phyloP scores from a whole-genome alignment of 1,284 basidiomycete genomes.

The Rhodofomes roseus region DNA sequence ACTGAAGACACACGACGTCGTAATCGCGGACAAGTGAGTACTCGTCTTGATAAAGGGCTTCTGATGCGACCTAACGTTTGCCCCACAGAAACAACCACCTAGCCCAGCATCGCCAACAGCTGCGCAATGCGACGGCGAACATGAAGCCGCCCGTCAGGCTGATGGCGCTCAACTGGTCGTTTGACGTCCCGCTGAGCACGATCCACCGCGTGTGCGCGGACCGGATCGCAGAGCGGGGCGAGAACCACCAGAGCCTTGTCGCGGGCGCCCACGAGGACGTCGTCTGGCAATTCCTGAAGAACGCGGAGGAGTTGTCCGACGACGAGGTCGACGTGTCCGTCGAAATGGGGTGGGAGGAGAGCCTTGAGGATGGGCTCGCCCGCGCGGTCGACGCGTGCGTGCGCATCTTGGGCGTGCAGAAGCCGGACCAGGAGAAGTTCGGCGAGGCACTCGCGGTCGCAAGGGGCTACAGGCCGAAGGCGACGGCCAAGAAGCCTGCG shows the following conservation, averaged over 20 bases:
- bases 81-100: slow-evolving; percentile 82
- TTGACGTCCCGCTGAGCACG: slow-evolving; percentile 49
- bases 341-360: slow-evolving; percentile 58
- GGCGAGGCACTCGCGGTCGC: slow-evolving; percentile 55
- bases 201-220: slow-evolving; percentile 76
- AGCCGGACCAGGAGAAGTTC: slow-evolving; percentile 55
- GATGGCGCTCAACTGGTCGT: slow-evolving; percentile 77
- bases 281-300: slow-evolving; percentile 75
- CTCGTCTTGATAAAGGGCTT: neutral
- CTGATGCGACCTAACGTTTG: neutral
- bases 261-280: slow-evolving; percentile 80
- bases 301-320: slow-evolving; percentile 62
- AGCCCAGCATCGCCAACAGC: slow-evolving; percentile 66
- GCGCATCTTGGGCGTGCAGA: slow-evolving; percentile 43
- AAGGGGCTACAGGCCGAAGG: slow-evolving; percentile 42
- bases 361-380: slow-evolving; percentile 51
- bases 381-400: slow-evolving; percentile 61
- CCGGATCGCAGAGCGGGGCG: slow-evolving; percentile 71
- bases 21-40: slow-evolving; percentile 85
- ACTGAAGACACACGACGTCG: slow-evolving; percentile 66
- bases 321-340: slow-evolving; percentile 65
- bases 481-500: slow-evolving; percentile 28
- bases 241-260: slow-evolving; percentile 80
- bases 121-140: slow-evolving; percentile 52
- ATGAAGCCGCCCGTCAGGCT: slow-evolving; percentile 56